These are phyloP conservation scores for Pneumocystis wakefieldiae DNA, from an alignment of 1,139 yeast species.

Conservation along the genomic window DNA sequence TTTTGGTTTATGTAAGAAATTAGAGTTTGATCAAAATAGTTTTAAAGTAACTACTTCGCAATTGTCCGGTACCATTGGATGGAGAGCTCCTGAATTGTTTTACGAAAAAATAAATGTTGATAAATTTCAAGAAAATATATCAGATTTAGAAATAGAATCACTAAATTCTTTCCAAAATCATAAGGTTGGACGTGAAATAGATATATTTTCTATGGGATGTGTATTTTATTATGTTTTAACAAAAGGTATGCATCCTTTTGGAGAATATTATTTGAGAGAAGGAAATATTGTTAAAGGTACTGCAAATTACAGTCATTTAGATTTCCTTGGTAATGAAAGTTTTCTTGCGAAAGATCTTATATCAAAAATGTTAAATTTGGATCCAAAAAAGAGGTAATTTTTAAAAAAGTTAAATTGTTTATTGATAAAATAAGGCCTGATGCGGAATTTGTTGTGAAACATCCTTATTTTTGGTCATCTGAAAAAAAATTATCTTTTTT, in stretches of 20 bases:
- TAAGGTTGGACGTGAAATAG: conserved; percentile 78
- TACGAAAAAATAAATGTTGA: neutral
- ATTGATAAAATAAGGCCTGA: conserved; percentile 42
- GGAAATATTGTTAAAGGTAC: conserved; percentile 70
- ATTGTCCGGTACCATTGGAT: conserved; percentile 94
- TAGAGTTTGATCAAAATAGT: conserved; percentile 84
- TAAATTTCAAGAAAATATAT: conserved; percentile 10
- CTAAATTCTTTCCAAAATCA: conserved; percentile 27
- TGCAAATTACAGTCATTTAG: conserved; percentile 38
- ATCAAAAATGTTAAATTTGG: conserved; percentile 48
- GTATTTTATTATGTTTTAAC: conserved; percentile 77
- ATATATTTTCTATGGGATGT: conserved; percentile 87
- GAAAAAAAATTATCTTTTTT: conserved; percentile 67
- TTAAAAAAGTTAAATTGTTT: neutral
- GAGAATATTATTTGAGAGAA: conserved; percentile 73
- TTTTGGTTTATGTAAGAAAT: conserved; percentile 83
- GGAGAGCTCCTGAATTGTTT: conserved; percentile 92
- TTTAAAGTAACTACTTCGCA: conserved; percentile 83
- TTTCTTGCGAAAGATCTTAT: conserved; percentile 63
- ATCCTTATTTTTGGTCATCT: conserved; percentile 80
- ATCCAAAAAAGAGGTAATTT: conserved; percentile 31
- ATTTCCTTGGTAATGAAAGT: conserved; percentile 29
- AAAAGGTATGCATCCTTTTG: conserved; percentile 86
- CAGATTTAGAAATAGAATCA: conserved; percentile 25
- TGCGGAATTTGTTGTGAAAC: conserved; percentile 51